Conservation (phyloP, 1,284 basidiomycete genomes). For the Irpex lacteus region DNA sequence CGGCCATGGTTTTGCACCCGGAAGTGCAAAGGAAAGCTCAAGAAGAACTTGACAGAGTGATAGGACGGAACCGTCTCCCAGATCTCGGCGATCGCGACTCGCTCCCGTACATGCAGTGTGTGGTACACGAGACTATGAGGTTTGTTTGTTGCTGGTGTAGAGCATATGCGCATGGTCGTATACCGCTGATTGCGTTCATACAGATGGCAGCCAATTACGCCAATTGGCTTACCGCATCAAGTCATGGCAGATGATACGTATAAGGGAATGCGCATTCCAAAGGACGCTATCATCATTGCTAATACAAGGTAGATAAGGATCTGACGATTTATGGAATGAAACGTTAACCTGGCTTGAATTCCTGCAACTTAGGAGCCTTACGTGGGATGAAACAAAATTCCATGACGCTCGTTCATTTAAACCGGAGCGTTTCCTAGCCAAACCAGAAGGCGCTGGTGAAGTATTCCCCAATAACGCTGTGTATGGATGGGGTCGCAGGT, state of each 20-base stretch:
- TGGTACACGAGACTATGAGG: slow-evolving; percentile 13
- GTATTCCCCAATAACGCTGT: slow-evolving; percentile 1
- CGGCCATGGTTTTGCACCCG: slow-evolving; percentile 14
- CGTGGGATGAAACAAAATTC: slow-evolving; percentile 16
- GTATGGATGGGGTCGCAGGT: slow-evolving; percentile 12
- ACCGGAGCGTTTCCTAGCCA: slow-evolving; percentile 15
- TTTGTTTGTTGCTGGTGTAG: not conserved
- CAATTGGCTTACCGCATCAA: slow-evolving; percentile 1
- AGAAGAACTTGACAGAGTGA: slow-evolving; percentile 13
- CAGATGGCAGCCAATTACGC: slow-evolving; percentile 7
- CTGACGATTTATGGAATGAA: not conserved
- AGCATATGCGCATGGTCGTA: not conserved
- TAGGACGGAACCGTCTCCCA: slow-evolving; percentile 15
- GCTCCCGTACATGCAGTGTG: slow-evolving; percentile 14
- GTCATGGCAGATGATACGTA: slow-evolving; percentile 9
- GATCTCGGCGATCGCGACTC: slow-evolving; percentile 14
- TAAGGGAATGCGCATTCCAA: slow-evolving; percentile 10
- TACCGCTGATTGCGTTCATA: not conserved
- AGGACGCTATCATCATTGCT: slow-evolving; percentile 5
- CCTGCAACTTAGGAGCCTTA: slow-evolving; percentile 2
- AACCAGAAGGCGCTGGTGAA: not conserved
- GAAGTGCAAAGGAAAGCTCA: slow-evolving; percentile 13
- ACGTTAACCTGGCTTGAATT: slow-evolving; percentile 2
- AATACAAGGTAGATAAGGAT: slow-evolving; percentile 6
- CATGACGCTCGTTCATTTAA: slow-evolving; percentile 19